Conservation (phyloP, 225 moss, liverwort and hornwort genomes). For the Climacium dendroides region DNA sequence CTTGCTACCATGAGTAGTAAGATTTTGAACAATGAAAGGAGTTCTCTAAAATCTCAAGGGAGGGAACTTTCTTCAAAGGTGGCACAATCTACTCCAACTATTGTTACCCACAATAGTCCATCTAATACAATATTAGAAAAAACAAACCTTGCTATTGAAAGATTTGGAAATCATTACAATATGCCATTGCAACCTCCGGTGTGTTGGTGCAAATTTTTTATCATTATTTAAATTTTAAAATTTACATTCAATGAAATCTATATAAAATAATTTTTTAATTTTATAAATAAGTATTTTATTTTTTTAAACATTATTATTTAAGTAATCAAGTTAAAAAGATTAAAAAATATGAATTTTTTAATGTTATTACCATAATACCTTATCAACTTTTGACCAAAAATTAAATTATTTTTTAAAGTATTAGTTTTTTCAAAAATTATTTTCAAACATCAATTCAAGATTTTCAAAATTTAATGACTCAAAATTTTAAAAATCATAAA, state of each 20-base stretch:
- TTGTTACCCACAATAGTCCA: not conserved
- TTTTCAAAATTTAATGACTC: not conserved
- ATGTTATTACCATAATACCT: not conserved
- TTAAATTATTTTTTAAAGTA: not conserved
- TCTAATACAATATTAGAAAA: not conserved
- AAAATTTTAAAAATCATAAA: not conserved
- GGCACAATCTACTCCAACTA: not conserved
- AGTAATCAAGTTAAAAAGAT: not conserved
- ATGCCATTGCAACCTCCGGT: conserved; percentile 10
- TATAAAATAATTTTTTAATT: not conserved
- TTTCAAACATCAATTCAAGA: not conserved
- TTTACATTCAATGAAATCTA: not conserved
- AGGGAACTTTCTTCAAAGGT: conserved; percentile 14
- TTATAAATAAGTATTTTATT: not conserved
- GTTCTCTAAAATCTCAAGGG: not conserved
- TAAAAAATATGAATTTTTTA: too few species aligned
- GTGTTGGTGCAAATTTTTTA: not conserved
- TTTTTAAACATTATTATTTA: not conserved
- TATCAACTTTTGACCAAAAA: not conserved
- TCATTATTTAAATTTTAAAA: not conserved
- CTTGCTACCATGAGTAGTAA: conserved; percentile 5
- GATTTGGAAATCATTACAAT: not conserved
- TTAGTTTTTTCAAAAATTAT: too few species aligned
- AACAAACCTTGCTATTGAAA: not conserved
- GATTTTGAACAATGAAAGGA: conserved; percentile 3